These are phyloP conservation scores for Zygosaccharomyces kombuchaensis DNA, from an alignment of 805 yeast species.

Conservation along the genomic window DNA sequence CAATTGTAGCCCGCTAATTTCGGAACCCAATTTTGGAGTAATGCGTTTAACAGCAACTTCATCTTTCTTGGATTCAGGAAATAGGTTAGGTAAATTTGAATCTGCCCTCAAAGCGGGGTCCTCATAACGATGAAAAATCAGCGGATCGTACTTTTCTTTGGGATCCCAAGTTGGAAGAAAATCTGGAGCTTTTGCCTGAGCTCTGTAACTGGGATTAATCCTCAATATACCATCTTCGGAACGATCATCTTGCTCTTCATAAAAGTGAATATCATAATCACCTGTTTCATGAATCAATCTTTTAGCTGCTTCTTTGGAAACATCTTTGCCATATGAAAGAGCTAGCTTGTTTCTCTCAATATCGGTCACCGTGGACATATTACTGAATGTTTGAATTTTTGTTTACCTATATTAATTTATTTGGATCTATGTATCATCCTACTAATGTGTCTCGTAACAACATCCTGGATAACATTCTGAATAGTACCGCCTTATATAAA, in stretches of 20 bases:
- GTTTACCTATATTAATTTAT: too few species aligned
- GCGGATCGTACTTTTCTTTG: conserved; percentile 16
- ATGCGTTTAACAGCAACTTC: conserved; percentile 32
- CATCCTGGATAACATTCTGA: too few species aligned
- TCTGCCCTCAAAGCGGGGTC: conserved; percentile 17
- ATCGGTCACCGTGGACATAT: too few species aligned
- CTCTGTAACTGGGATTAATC: conserved; percentile 20
- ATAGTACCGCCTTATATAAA: too few species aligned
- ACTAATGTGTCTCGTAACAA: too few species aligned
- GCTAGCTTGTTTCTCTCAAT: too few species aligned
- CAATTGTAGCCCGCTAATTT: conserved; percentile 54
- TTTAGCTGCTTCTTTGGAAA: neutral
- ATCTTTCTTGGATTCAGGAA: conserved; percentile 13
- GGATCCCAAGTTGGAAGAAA: conserved; percentile 33
- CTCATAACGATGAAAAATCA: conserved; percentile 7
- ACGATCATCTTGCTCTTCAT: conserved; percentile 23
- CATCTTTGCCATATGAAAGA: too few species aligned
- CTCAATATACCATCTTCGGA: conserved; percentile 32
- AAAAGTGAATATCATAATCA: conserved; percentile 18
- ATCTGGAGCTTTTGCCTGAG: conserved; percentile 22
- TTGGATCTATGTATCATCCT: too few species aligned
- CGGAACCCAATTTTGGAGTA: conserved; percentile 67
- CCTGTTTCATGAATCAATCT: neutral
- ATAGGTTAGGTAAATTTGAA: conserved; percentile 11
- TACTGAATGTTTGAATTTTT: too few species aligned